Evolutionary conservation across 2,329 filamentous ascomycete genomes (phyloP).

Genomic region (Graphiopsis chlorocephala): DNA sequence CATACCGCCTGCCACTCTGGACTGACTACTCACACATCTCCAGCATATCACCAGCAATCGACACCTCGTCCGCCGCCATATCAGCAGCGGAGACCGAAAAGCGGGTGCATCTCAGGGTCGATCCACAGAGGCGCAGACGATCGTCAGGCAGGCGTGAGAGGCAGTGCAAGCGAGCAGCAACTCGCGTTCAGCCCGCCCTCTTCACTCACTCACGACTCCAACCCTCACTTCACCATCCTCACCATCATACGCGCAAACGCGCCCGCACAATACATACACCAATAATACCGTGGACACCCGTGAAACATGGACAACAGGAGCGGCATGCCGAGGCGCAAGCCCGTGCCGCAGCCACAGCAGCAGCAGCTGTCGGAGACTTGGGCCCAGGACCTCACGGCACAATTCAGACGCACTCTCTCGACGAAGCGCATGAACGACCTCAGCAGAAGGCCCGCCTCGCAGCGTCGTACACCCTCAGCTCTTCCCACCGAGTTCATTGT

Average conservation of each 20-base stretch:
- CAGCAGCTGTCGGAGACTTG: conserved; percentile 57
- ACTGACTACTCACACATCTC: background rate
- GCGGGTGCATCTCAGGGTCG: conserved; percentile 12
- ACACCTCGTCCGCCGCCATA: background rate
- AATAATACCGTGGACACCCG: background rate
- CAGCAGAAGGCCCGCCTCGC: conserved; percentile 37
- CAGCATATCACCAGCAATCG: background rate
- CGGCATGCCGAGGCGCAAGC: conserved; percentile 32
- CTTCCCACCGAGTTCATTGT: conserved; percentile 38
- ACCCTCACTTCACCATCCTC: background rate
- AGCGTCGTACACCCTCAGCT: conserved; percentile 54
- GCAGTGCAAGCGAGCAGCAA: conserved; percentile 9
- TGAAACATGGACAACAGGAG: conserved; percentile 24
- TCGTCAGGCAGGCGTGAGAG: conserved; percentile 10
- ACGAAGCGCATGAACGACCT: conserved; percentile 85
- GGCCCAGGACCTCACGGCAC: conserved; percentile 74
- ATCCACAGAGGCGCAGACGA: conserved; percentile 11
- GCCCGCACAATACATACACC: background rate
- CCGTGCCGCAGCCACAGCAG: conserved; percentile 25
- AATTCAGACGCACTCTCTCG: conserved; percentile 83
- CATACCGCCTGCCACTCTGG: background rate
- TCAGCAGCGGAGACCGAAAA: background rate
- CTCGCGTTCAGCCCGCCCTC: conserved; percentile 6
- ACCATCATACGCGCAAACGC: conserved; percentile 1
- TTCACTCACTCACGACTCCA: background rate